A percentile compares a stretch with the other conserved stretches of the same genome.
phyloP scores from a whole-genome alignment of 2,329 filamentous ascomycete genomes.

The Trichoderma koningiopsis region DNA sequence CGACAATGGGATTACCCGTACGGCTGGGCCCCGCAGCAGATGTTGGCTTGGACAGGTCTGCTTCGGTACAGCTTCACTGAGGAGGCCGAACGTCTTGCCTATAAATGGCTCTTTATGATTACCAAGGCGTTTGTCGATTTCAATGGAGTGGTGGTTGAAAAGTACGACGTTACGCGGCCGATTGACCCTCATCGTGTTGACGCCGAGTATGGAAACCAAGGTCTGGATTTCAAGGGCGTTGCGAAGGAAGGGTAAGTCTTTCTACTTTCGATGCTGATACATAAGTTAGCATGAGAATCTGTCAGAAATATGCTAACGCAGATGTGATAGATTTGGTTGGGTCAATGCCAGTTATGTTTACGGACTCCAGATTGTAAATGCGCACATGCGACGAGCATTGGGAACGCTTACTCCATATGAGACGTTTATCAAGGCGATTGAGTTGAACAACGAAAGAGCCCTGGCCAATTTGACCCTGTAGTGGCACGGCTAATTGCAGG shows the following conservation, averaged over 20 bases:
- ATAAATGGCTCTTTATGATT: conserved; percentile 98
- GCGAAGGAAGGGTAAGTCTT: conserved; percentile 86
- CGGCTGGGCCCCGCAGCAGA: conserved; percentile 98
- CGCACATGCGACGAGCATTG: conserved; percentile 85
- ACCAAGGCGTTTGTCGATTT: conserved; percentile 98
- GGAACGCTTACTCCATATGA: conserved; percentile 87
- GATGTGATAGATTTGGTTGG: conserved; percentile 79
- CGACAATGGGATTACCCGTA: conserved; percentile 98
- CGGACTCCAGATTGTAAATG: conserved; percentile 83
- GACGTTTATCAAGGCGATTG: conserved; percentile 71
- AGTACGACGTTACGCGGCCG: conserved; percentile 92
- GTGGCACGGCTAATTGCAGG: not conserved
- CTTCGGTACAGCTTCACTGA: conserved; percentile 89
- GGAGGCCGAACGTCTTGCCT: conserved; percentile 85
- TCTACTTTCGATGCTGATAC: not conserved
- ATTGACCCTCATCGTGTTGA: conserved; percentile 92
- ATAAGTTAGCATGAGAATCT: not conserved
- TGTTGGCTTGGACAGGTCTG: conserved; percentile 93
- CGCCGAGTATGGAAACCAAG: conserved; percentile 97
- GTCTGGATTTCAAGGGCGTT: conserved; percentile 91
- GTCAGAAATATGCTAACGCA: conserved; percentile 34
- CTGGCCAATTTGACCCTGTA: conserved; percentile 46
- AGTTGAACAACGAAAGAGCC: conserved; percentile 56
- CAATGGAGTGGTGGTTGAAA: conserved; percentile 97
- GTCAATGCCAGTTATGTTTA: conserved; percentile 98